phyloP scores from a whole-genome alignment of 129 eudicot species.

The Gnaphalium uliginosum region DNA sequence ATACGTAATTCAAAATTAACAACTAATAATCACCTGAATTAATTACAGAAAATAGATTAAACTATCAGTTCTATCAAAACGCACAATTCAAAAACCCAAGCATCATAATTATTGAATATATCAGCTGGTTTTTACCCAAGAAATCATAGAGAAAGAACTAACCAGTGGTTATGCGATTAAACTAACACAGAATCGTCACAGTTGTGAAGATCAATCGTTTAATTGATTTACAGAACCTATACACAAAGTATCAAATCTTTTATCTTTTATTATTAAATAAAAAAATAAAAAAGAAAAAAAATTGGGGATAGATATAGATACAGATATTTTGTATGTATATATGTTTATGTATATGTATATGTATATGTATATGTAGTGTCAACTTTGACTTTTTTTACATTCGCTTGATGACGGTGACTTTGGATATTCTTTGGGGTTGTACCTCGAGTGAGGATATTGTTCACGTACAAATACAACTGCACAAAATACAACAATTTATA shows the following conservation, averaged over 20 bases:
- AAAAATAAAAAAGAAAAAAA: not conserved
- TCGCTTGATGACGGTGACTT: slow-evolving; percentile 28
- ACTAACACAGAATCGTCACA: slow-evolving; percentile 19
- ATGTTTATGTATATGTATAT: too few species aligned
- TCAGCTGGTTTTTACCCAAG: slow-evolving; percentile 20
- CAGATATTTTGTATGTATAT: not conserved
- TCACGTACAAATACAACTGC: not conserved
- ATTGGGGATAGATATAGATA: slow-evolving; percentile 13
- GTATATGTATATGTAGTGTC: too few species aligned
- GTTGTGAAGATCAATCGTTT: slow-evolving; percentile 27
- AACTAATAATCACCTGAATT: slow-evolving; percentile 2
- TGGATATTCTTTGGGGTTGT: slow-evolving; percentile 34
- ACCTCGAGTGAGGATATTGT: not conserved
- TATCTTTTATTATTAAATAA: too few species aligned
- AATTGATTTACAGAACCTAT: slow-evolving; percentile 17
- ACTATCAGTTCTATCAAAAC: slow-evolving; percentile 9
- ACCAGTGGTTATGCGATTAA: slow-evolving; percentile 23
- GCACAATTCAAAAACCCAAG: slow-evolving; percentile 31
- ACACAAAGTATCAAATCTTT: not conserved
- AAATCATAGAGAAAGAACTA: slow-evolving; percentile 14
- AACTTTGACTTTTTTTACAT: slow-evolving; percentile 32
- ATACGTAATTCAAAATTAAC: not conserved
- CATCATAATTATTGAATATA: slow-evolving; percentile 2
- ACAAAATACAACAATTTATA: slow-evolving; percentile 13
- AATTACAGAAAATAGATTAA: not conserved